A percentile compares a stretch with the other conserved stretches of the same genome.
phyloP scores from a whole-genome alignment of 768 basidiomycete species.

The Phlegmacium glaucopus region DNA sequence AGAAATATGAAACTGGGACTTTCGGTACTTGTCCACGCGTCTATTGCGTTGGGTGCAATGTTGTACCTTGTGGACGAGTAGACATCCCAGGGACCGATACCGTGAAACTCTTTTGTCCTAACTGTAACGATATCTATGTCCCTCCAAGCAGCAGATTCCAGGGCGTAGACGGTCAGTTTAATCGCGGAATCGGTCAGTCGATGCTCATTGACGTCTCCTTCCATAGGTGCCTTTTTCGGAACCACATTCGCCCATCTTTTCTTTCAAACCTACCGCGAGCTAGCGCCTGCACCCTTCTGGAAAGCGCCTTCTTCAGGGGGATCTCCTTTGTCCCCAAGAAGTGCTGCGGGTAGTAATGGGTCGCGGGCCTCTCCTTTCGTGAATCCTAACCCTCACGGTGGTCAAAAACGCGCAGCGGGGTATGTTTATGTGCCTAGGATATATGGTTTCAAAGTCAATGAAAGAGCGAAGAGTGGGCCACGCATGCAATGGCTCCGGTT shows the following conservation, averaged over 20 bases:
- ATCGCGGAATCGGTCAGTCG: not conserved
- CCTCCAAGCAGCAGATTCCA: constrained; percentile 96
- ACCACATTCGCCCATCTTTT: constrained; percentile 98
- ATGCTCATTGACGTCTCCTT: constrained; percentile 8
- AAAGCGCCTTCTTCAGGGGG: constrained; percentile 59
- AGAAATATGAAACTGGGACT: constrained; percentile 89
- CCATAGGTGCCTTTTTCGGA: constrained; percentile 93
- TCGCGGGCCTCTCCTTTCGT: constrained; percentile 60
- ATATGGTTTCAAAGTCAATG: constrained; percentile 97
- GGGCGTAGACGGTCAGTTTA: constrained; percentile 83
- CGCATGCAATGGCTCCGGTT: constrained; percentile 96
- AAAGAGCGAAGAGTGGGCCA: constrained; percentile 91
- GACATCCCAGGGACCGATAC: constrained; percentile 97
- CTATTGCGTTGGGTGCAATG: constrained; percentile 83
- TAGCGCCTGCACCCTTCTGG: constrained; percentile 93
- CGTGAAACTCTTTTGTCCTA: constrained; percentile 96
- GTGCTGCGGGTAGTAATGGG: constrained; percentile 44
- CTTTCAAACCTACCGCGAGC: constrained; percentile 96
- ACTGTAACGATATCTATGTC: constrained; percentile 95
- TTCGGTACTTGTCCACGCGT: constrained; percentile 97
- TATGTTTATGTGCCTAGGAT: constrained; percentile 89
- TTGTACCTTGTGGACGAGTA: constrained; percentile 93
- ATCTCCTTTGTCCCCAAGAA: constrained; percentile 57
- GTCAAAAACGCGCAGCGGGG: constrained; percentile 84
- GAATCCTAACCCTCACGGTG: constrained; percentile 87